These are phyloP conservation scores for Apiospora rasikravindrae DNA, from an alignment of 2,329 filamentous ascomycete species.

Conservation along the genomic window DNA sequence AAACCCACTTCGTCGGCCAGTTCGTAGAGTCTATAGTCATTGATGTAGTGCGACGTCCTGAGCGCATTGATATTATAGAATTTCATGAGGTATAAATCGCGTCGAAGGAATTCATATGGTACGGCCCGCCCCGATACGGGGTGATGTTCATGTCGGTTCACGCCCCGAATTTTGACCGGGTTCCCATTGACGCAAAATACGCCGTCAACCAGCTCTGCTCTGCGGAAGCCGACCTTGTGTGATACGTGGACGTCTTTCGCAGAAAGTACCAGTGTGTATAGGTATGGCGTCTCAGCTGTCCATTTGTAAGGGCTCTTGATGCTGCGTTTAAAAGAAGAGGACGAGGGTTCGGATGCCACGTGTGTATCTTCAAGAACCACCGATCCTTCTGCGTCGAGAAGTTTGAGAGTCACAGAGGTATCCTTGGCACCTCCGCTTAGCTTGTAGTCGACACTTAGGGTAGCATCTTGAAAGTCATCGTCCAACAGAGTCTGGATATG, in stretches of 20 bases:
- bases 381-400: constrained; percentile 42
- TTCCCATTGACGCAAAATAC: constrained; percentile 69
- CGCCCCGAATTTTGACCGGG: constrained; percentile 68
- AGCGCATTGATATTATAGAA: constrained; percentile 72
- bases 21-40: constrained; percentile 64
- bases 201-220: constrained; percentile 64
- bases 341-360: constrained; percentile 30
- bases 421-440: constrained; percentile 42
- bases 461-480: constrained; percentile 57
- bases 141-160: constrained; percentile 75
- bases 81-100: constrained; percentile 71
- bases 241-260: constrained; percentile 46
- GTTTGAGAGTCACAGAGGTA: constrained; percentile 38
- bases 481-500: constrained; percentile 62
- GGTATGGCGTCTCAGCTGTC: constrained; percentile 70
- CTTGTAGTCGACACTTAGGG: constrained; percentile 51
- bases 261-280: constrained; percentile 58
- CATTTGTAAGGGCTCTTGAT: constrained; percentile 64
- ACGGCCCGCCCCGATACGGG: constrained; percentile 66
- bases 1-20: constrained; percentile 68
- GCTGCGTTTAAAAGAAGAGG: constrained; percentile 42
- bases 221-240: constrained; percentile 68
- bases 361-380: constrained; percentile 32
- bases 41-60: constrained; percentile 70
- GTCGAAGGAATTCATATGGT: constrained; percentile 62